A percentile compares a stretch with the other conserved stretches of the same genome.
phyloP scores from a whole-genome alignment of 305 asterid species.

The Solanum hybrid region DNA sequence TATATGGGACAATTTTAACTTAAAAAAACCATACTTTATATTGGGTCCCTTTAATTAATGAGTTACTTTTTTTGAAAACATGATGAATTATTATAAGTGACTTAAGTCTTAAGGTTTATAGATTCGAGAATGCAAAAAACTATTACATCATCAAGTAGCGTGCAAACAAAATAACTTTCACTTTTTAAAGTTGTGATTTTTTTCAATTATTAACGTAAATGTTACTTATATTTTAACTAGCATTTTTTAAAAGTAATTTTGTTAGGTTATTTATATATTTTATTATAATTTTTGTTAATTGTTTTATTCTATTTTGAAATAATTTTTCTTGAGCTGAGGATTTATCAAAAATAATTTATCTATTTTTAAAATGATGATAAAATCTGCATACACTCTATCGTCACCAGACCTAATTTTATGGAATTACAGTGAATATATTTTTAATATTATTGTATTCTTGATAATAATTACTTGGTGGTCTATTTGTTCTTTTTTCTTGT shows the following conservation, averaged over 20 bases:
- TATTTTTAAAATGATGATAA: background rate
- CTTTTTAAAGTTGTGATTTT: background rate
- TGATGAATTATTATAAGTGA: background rate
- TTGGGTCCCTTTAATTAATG: background rate
- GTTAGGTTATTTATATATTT: background rate
- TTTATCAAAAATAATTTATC: background rate
- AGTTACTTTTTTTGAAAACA: background rate
- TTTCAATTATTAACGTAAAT: background rate
- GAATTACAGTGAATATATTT: background rate
- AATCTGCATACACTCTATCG: rapidly evolving
- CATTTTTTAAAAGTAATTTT: background rate
- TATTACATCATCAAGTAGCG: background rate
- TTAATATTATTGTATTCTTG: background rate
- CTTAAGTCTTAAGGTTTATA: background rate
- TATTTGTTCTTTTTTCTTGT: background rate
- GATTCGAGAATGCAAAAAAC: background rate
- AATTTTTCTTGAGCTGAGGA: background rate
- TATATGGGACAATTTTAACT: background rate
- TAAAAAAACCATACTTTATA: background rate
- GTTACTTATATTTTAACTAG: background rate
- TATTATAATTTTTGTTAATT: background rate
- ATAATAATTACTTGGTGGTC: background rate
- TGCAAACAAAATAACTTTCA: background rate
- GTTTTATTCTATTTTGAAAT: rapidly evolving
- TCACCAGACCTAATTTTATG: background rate